These are phyloP conservation scores for Misopates orontium DNA, from an alignment of 257 asterid species.

Conservation along the genomic window DNA sequence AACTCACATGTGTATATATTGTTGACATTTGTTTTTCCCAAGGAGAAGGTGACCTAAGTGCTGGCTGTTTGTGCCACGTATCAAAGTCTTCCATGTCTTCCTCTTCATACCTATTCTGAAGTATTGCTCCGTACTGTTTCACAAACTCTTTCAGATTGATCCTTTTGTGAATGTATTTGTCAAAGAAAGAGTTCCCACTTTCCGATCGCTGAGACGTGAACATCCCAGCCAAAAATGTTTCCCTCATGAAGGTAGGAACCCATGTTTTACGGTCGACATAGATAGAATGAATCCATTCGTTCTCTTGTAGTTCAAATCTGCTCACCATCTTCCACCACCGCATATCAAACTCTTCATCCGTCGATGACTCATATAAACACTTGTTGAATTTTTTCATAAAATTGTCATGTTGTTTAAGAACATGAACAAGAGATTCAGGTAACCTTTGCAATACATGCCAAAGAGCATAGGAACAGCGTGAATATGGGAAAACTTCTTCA, in stretches of 20 bases:
- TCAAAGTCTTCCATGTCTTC: constrained; percentile 96
- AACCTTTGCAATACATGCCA: constrained; percentile 87
- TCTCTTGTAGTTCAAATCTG: constrained; percentile 84
- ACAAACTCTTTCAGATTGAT: constrained; percentile 80
- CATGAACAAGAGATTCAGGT: constrained; percentile 70
- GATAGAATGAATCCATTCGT: constrained; percentile 83
- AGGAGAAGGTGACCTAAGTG: constrained; percentile 94
- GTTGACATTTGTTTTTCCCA: constrained; percentile 99
- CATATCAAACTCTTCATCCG: constrained; percentile 89
- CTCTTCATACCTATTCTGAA: constrained; percentile 82
- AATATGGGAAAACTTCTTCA: constrained; percentile 68
- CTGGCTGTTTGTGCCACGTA: constrained; percentile 96
- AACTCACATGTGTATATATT: constrained; percentile 74
- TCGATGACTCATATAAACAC: constrained; percentile 77
- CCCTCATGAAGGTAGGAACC: constrained; percentile 81
- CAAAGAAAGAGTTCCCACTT: constrained; percentile 72
- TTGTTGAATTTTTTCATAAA: constrained; percentile 72
- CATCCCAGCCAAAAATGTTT: constrained; percentile 78
- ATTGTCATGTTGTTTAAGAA: constrained; percentile 60
- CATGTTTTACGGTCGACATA: constrained; percentile 81
- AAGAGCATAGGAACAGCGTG: constrained; percentile 78
- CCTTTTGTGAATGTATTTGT: constrained; percentile 83
- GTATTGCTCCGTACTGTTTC: constrained; percentile 79
- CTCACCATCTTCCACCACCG: constrained; percentile 99
- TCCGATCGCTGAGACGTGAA: constrained; percentile 79